A percentile compares a stretch with the other conserved stretches of the same genome.
Conservation (phyloP, 306 rosid species). For the Vicia villosa region DNA sequence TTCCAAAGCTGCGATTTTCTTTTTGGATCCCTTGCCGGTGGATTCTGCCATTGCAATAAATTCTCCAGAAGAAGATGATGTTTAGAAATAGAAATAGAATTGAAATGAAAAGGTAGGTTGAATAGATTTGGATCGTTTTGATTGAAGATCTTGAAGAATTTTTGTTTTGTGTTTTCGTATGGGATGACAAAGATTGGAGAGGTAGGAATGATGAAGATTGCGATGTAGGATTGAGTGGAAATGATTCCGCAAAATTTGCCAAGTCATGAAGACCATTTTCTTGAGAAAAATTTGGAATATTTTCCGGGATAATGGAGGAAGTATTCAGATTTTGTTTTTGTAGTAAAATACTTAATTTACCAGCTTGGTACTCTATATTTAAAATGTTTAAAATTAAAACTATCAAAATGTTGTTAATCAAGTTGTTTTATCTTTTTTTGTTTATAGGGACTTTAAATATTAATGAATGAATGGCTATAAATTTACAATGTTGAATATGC, state of each 20-base stretch:
- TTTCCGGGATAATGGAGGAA: slow-evolving; percentile 1
- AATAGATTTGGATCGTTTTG: background rate
- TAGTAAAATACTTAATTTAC: too few relatives aligned
- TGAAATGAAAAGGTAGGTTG: background rate
- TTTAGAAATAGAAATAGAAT: background rate
- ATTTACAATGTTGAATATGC: too few relatives aligned
- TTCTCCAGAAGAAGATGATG: background rate
- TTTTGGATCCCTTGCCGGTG: background rate
- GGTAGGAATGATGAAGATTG: background rate
- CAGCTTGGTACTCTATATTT: too few relatives aligned
- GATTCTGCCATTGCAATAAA: slow-evolving; percentile 48
- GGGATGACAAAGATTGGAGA: too few relatives aligned
- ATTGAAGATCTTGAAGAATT: background rate
- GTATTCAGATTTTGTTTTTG: background rate
- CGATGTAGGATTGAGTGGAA: background rate
- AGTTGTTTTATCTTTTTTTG: too few relatives aligned
- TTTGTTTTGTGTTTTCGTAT: too few relatives aligned
- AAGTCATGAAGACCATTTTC: slow-evolving; percentile 2
- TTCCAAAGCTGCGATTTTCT: slow-evolving; percentile 48
- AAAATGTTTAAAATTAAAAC: too few relatives aligned
- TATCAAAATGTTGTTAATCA: too few relatives aligned
- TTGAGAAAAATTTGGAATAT: slow-evolving; percentile 1
- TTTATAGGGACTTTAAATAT: too few relatives aligned
- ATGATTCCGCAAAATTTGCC: background rate
- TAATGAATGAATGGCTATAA: too few relatives aligned